A percentile compares a stretch with the other conserved stretches of the same genome.
These are phyloP conservation scores for Venturia nashicola DNA, from an alignment of 2,329 filamentous ascomycete genomes.

Conservation along the genomic window DNA sequence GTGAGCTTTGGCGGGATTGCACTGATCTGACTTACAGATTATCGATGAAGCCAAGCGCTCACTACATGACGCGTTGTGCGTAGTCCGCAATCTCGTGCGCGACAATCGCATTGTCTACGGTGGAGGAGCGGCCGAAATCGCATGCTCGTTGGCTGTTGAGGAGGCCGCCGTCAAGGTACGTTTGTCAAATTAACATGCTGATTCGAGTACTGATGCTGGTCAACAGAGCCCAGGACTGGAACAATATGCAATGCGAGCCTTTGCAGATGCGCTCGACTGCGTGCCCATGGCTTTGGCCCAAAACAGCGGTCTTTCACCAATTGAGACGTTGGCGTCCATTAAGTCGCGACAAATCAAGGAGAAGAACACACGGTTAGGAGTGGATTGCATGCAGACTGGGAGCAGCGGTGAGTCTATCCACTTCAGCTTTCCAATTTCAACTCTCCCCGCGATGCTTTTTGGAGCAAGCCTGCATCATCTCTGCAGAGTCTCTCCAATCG, in stretches of 20 bases:
- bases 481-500: not conserved
- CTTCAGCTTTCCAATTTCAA: conserved; percentile 11
- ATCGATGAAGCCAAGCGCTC: conserved; percentile 98
- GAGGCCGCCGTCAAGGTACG: conserved; percentile 72
- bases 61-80: conserved; percentile 91
- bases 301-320: conserved; percentile 92
- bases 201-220: not conserved
- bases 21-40: conserved; percentile 45
- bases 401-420: conserved; percentile 54
- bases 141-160: conserved; percentile 91
- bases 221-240: conserved; percentile 76
- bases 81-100: conserved; percentile 87
- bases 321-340: conserved; percentile 85
- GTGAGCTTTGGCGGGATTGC: not conserved
- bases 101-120: conserved; percentile 98
- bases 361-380: conserved; percentile 65
- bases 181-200: not conserved
- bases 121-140: conserved; percentile 91
- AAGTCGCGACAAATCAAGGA: conserved; percentile 95
- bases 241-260: conserved; percentile 98
- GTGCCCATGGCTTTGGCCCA: conserved; percentile 93
- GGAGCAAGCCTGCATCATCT: not conserved
- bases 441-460: not conserved
- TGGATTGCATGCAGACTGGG: conserved; percentile 95
- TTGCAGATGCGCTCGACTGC: conserved; percentile 85